Conservation (phyloP, 2,329 filamentous ascomycete genomes). For the Xylaria digitata region DNA sequence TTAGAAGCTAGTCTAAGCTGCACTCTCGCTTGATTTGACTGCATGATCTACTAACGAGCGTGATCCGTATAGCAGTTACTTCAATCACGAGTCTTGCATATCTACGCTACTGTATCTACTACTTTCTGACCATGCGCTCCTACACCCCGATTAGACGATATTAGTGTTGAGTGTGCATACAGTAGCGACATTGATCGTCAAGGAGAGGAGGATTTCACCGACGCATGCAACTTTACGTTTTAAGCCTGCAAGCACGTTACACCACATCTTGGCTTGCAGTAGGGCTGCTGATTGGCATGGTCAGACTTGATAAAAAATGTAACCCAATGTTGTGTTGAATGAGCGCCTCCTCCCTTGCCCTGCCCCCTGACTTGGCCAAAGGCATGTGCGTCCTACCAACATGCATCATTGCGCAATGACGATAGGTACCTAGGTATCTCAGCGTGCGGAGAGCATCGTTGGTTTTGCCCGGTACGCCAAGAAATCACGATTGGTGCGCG, state of each 20-base stretch:
- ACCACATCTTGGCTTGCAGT: constrained; percentile 28
- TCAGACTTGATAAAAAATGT: constrained; percentile 28
- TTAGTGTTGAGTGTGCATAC: constrained; percentile 11
- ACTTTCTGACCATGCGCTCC: constrained; percentile 18
- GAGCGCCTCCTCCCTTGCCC: constrained; percentile 1
- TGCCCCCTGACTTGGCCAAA: background rate
- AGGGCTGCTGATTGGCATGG: constrained; percentile 34
- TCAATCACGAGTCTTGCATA: constrained; percentile 13
- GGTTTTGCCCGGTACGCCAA: constrained; percentile 14
- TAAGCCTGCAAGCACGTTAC: constrained; percentile 37
- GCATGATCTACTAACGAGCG: constrained; percentile 11
- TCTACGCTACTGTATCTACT: background rate
- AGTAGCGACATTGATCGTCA: constrained; percentile 21
- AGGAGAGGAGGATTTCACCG: constrained; percentile 30
- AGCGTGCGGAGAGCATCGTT: background rate
- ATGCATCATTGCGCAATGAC: constrained; percentile 20
- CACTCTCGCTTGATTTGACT: constrained; percentile 19
- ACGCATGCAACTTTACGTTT: constrained; percentile 37
- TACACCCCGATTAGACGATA: constrained; percentile 8
- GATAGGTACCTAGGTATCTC: background rate
- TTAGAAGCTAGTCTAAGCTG: constrained; percentile 21
- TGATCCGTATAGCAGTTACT: constrained; percentile 7
- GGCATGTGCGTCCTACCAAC: constrained; percentile 15
- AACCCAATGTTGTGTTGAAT: constrained; percentile 23
- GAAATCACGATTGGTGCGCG: constrained; percentile 18